Percentiles rank a stretch among this genome's conserved stretches.
phyloP scores from a whole-genome alignment of 768 basidiomycete genomes.

The Termitomyces sp. region DNA sequence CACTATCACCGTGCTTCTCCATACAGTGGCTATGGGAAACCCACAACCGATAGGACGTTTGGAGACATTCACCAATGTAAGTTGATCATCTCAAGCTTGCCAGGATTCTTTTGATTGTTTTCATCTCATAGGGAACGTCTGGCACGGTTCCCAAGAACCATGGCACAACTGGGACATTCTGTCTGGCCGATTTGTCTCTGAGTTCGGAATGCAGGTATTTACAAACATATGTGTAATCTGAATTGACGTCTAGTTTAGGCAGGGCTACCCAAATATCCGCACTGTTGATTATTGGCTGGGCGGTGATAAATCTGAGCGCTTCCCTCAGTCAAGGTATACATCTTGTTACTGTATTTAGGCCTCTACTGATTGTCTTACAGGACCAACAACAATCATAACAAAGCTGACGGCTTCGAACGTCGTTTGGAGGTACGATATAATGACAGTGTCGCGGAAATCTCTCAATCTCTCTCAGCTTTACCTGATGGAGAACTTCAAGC shows the following conservation, averaged over 20 bases:
- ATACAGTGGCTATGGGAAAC: conserved; percentile 77
- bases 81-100: conserved; percentile 7
- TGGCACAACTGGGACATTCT: conserved; percentile 95
- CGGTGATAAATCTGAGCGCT: conserved; percentile 67
- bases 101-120: background rate
- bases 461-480: conserved; percentile 54
- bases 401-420: conserved; percentile 84
- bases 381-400: conserved; percentile 81
- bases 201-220: conserved; percentile 82
- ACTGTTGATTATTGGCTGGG: conserved; percentile 91
- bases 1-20: conserved; percentile 86
- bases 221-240: background rate
- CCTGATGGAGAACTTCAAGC: conserved; percentile 91
- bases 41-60: conserved; percentile 65
- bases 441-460: background rate
- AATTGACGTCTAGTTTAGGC: conserved; percentile 40
- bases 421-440: conserved; percentile 58
- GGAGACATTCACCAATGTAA: conserved; percentile 93
- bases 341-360: background rate
- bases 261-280: conserved; percentile 83
- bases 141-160: conserved; percentile 90
- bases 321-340: conserved; percentile 81
- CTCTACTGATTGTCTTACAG: conserved; percentile 27
- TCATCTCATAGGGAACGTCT: conserved; percentile 69
- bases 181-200: conserved; percentile 89